Percentiles rank a stretch among this genome's conserved stretches.
These are phyloP conservation scores for Clitoria ternatea DNA, from an alignment of 306 rosid genomes.

Conservation along the genomic window DNA sequence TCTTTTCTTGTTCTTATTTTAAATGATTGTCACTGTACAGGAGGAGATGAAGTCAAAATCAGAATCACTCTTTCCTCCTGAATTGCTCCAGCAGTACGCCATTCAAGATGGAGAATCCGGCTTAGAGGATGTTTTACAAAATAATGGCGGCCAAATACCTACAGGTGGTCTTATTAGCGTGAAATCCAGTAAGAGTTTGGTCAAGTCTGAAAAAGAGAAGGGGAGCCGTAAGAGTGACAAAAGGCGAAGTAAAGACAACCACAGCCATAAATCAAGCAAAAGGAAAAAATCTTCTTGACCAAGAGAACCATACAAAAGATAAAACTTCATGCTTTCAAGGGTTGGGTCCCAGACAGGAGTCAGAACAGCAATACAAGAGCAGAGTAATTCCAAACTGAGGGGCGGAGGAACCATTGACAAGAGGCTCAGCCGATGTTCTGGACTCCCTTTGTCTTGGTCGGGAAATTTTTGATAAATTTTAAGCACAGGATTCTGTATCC, in stretches of 20 bases:
- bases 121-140: conserved; percentile 45
- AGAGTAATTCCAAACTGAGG: background rate
- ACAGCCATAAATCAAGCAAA: conserved; percentile 43
- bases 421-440: background rate
- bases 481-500: background rate
- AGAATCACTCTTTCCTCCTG: conserved; percentile 46
- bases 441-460: background rate
- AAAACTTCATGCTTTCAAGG: background rate
- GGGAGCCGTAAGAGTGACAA: conserved; percentile 44
- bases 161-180: conserved; percentile 58
- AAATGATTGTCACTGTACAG: conserved; percentile 30
- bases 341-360: background rate
- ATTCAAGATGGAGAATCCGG: conserved; percentile 49
- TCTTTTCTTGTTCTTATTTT: conserved; percentile 10
- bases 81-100: conserved; percentile 52
- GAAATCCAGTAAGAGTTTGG: conserved; percentile 43
- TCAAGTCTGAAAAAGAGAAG: conserved; percentile 35
- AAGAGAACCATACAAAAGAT: background rate
- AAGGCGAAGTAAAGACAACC: conserved; percentile 40
- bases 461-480: background rate
- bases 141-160: conserved; percentile 45
- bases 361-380: background rate
- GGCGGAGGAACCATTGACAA: background rate
- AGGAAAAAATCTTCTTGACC: conserved; percentile 37
- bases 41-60: conserved; percentile 50